Evolutionary conservation across 805 yeast species (phyloP), one percentile per base, ranked within the genome.

Genomic region (Nakazawaea anatomiae): DNA sequence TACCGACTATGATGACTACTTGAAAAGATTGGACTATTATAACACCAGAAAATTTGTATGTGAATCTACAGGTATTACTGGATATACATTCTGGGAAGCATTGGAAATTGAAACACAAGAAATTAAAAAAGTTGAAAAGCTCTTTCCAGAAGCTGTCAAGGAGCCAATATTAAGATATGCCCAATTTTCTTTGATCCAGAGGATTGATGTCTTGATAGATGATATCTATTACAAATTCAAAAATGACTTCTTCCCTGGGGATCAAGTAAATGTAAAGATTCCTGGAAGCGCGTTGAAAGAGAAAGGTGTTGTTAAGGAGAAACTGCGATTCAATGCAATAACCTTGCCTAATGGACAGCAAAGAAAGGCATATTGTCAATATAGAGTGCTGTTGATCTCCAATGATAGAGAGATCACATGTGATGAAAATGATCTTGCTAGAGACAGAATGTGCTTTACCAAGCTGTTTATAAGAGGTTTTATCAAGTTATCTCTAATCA

Each of bases 51-150:
- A 89, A 64, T 94, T 94, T 68, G 94, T 90, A 10, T 94, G 98
- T 70, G 99, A 94, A 68, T 86, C 92, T 46, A 89, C 97, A 0
- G 99, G 99, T 11, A 88, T 89, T 60, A 85, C 97, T 14, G 86
- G 95, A 60, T 75, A 92, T 52, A 89, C 97, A 0, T 94, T 79
- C 64, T 91, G 91, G 64, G 95, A 94, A 60, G 99, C 98, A 0
- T 74, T 80, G 43, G 80, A 82, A 49, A 82, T 87, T 53, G 99
- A 92, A 69, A 76, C 78, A 55, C 72, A 70, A 50, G 85, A 80
- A 62, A 73, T 80, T 61, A 64, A 68, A 50, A 80, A 79, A 54
- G 89, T 92, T 48, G 96, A 90, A 60, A 73, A 76, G 50, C 78
- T 80, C 60, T 94, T 94, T 65, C 99, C 99, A 5, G 95, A 92